A percentile compares a stretch with the other conserved stretches of the same genome.
These are phyloP conservation scores for Myriangium duriaei DNA, from an alignment of 2,329 filamentous ascomycete genomes.

Conservation along the genomic window DNA sequence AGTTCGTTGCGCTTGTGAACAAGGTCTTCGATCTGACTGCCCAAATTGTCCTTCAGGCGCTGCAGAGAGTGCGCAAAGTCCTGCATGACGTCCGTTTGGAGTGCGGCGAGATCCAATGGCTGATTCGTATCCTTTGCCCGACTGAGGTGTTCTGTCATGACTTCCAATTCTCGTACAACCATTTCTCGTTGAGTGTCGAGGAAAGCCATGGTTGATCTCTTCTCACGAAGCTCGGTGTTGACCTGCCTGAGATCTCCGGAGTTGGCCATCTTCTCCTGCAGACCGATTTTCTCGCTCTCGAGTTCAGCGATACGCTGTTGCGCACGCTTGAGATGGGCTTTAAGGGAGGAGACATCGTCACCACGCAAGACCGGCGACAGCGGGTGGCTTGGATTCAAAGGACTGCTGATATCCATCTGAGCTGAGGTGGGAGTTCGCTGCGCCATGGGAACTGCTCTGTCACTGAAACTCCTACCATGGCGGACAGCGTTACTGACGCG, in stretches of 20 bases:
- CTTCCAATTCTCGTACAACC: slow-evolving; percentile 82
- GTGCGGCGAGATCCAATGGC: slow-evolving; percentile 63
- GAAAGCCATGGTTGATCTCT: slow-evolving; percentile 88
- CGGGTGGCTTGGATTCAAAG: slow-evolving; percentile 56
- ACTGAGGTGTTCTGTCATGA: slow-evolving; percentile 78
- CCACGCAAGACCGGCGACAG: slow-evolving; percentile 39
- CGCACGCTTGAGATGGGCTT: slow-evolving; percentile 65
- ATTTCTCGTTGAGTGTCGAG: slow-evolving; percentile 91
- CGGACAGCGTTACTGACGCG: slow-evolving; percentile 88
- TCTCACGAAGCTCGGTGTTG: slow-evolving; percentile 80
- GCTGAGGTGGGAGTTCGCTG: slow-evolving; percentile 10
- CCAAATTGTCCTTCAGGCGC: slow-evolving; percentile 68
- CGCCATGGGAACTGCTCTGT: slow-evolving; percentile 21
- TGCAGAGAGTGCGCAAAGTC: slow-evolving; percentile 51
- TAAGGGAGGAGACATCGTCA: slow-evolving; percentile 36
- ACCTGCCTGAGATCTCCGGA: slow-evolving; percentile 57
- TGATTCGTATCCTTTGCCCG: slow-evolving; percentile 71
- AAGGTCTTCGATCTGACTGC: slow-evolving; percentile 67
- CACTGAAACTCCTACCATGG: slow-evolving; percentile 80
- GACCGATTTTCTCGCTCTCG: slow-evolving; percentile 57
- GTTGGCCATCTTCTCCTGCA: slow-evolving; percentile 42
- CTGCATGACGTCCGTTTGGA: slow-evolving; percentile 49
- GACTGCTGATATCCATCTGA: slow-evolving; percentile 17
- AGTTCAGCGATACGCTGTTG: slow-evolving; percentile 80
- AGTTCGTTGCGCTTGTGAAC: slow-evolving; percentile 77